Percentiles rank a stretch among this genome's conserved stretches.
Conservation (phyloP, 2,329 filamentous ascomycete genomes). For the Lachnellula cervina region DNA sequence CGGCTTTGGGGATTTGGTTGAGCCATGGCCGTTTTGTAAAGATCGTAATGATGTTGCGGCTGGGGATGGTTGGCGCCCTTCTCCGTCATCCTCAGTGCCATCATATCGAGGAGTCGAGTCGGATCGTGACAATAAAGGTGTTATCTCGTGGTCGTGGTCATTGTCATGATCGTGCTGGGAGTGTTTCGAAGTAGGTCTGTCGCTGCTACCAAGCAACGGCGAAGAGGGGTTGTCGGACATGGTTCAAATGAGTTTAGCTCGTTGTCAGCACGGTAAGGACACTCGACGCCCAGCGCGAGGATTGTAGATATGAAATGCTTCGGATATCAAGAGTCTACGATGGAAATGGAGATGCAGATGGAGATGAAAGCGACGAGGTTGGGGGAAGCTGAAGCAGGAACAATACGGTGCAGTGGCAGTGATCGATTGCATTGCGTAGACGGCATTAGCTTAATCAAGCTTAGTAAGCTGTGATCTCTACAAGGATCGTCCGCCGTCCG, state of each 20-base stretch:
- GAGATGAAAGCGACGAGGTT: not conserved
- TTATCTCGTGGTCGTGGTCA: constrained; percentile 31
- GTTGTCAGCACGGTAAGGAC: not conserved
- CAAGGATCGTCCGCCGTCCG: no score
- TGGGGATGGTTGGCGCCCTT: constrained; percentile 25
- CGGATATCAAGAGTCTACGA: not conserved
- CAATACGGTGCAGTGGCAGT: no score
- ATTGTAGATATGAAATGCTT: not conserved
- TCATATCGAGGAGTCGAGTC: constrained; percentile 29
- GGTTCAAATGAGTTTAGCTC: not conserved
- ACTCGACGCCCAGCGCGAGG: constrained; percentile 12
- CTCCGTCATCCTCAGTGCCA: constrained; percentile 21
- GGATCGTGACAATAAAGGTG: constrained; percentile 31
- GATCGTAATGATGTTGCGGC: constrained; percentile 33
- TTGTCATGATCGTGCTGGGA: constrained; percentile 21
- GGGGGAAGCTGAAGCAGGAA: not conserved
- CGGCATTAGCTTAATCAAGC: no score
- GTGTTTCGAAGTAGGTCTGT: constrained; percentile 21
- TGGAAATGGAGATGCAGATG: not conserved
- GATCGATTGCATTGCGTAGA: no score
- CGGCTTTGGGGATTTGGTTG: constrained; percentile 31
- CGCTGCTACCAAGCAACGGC: constrained; percentile 23
- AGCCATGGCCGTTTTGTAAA: constrained; percentile 28
- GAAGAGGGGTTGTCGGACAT: constrained; percentile 31
- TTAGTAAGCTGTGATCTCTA: no score